Conservation (phyloP, 176 grass and related monocot genomes). For the Zoysia pacifica region DNA sequence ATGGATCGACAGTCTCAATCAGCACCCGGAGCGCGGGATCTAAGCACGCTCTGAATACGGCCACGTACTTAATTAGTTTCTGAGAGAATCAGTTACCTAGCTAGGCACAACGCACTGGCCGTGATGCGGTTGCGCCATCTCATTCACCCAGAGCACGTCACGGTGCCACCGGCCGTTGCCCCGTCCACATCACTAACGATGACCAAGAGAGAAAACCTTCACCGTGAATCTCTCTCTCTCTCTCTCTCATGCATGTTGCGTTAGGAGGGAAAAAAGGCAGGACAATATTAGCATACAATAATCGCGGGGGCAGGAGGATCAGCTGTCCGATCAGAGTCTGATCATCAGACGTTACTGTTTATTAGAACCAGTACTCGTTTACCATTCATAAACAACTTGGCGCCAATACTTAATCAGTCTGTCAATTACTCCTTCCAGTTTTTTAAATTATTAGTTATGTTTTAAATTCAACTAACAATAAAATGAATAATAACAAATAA, state of each 20-base stretch:
- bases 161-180: conserved; percentile 38
- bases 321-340: neutral
- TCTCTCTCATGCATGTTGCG: neutral
- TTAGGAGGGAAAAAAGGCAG: neutral
- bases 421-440: no score
- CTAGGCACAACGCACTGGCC: neutral
- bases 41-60: neutral
- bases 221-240: conserved; percentile 1
- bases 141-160: conserved; percentile 29
- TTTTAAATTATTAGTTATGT: no score
- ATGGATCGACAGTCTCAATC: neutral
- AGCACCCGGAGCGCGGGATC: neutral
- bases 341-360: neutral
- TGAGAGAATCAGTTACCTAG: neutral
- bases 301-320: neutral
- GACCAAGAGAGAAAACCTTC: neutral
- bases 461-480: no score
- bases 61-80: neutral
- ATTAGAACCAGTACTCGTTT: neutral
- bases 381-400: neutral
- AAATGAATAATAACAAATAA: no score
- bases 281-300: neutral
- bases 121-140: conserved; percentile 42
- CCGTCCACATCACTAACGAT: conserved; percentile 10
- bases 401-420: no score